Evolutionary conservation across 2,329 filamentous ascomycete genomes (phyloP).

Genomic region (Periconia sp.): DNA sequence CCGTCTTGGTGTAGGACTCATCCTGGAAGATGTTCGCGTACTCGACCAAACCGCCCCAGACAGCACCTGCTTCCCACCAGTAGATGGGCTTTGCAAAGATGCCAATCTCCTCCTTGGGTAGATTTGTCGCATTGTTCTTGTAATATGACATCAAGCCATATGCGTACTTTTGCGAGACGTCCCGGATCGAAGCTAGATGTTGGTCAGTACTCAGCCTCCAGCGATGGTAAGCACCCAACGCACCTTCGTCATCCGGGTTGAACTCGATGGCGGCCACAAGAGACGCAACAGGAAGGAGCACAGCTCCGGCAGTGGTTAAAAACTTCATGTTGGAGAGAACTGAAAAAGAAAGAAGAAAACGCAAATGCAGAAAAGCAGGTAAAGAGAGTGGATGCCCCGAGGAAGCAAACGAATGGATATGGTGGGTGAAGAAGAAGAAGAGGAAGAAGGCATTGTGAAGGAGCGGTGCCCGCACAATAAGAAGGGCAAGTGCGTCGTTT

Average conservation of each 20-base stretch:
- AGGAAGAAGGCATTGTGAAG: constrained; percentile 19
- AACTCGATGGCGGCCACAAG: constrained; percentile 37
- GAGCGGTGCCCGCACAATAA: constrained; percentile 15
- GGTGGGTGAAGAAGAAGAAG: constrained; percentile 14
- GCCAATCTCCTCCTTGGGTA: constrained; percentile 39
- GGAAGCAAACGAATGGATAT: constrained; percentile 27
- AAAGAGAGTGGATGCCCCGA: constrained; percentile 31
- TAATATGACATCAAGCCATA: constrained; percentile 45
- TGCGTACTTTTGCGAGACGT: constrained; percentile 36
- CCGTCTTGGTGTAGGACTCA: constrained; percentile 48
- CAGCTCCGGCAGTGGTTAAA: constrained; percentile 39
- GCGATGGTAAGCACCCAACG: not conserved
- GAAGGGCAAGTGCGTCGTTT: constrained; percentile 7
- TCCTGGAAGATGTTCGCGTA: constrained; percentile 57
- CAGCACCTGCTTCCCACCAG: constrained; percentile 55
- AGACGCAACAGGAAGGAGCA: constrained; percentile 40
- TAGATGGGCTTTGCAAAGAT: constrained; percentile 52
- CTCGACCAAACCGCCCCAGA: constrained; percentile 49
- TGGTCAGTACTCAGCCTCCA: constrained; percentile 2
- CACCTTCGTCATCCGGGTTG: constrained; percentile 37
- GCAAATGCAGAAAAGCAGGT: constrained; percentile 21
- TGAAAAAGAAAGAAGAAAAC: constrained; percentile 21
- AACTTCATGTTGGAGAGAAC: constrained; percentile 37
- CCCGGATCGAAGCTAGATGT: constrained; percentile 32
- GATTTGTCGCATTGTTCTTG: constrained; percentile 33